Percentiles rank a stretch among this genome's conserved stretches.
These are phyloP conservation scores for Petunia hybrid DNA, from an alignment of 305 asterid species.

Conservation along the genomic window DNA sequence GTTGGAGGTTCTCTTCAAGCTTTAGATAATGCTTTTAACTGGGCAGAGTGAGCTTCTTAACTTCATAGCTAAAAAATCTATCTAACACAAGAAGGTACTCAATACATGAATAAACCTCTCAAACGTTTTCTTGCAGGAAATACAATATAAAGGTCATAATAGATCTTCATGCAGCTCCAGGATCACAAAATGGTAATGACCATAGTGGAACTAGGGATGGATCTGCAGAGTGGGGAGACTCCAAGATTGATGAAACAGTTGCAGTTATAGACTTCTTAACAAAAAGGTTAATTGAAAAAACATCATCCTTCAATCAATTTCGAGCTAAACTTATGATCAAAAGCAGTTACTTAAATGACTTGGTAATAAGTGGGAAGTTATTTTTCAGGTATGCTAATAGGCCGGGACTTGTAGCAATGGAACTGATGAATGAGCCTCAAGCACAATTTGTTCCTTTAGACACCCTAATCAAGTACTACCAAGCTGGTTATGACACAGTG, in stretches of 20 bases:
- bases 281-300: constrained; percentile 40
- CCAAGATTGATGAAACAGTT: constrained; percentile 49
- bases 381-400: constrained; percentile 48
- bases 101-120: too few relatives aligned
- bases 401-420: constrained; percentile 55
- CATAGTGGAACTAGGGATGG: constrained; percentile 62
- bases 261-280: constrained; percentile 57
- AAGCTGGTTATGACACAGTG: constrained; percentile 55
- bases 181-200: constrained; percentile 60
- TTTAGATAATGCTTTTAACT: constrained; percentile 51
- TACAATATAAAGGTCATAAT: constrained; percentile 53
- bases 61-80: neutral
- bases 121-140: constrained; percentile 39
- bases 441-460: constrained; percentile 50
- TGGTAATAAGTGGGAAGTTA: neutral
- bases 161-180: constrained; percentile 62
- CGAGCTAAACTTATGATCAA: too few relatives aligned
- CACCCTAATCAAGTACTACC: constrained; percentile 45
- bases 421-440: constrained; percentile 58
- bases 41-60: constrained; percentile 51
- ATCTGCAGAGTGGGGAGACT: constrained; percentile 54
- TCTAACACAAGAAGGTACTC: too few relatives aligned
- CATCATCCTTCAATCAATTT: neutral
- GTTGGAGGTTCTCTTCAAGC: constrained; percentile 56
- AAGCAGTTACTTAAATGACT: too few relatives aligned